Base-by-base conservation (phyloP, 2,329 filamentous ascomycete genomes). In the Colletotrichum gigasporum region DNA sequence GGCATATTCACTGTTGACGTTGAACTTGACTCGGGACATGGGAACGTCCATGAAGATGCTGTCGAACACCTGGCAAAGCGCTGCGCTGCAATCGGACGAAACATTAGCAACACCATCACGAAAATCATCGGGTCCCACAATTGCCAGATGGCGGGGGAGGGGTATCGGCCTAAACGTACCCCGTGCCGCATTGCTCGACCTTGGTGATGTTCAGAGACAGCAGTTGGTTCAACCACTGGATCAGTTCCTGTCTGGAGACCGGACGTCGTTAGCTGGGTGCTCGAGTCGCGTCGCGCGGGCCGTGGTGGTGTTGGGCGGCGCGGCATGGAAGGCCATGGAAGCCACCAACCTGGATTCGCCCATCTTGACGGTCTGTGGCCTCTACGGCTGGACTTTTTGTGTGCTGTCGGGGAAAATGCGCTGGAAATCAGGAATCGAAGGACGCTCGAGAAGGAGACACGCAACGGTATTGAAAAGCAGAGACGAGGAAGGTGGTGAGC, bases 171-270 rank as follows among this genome's bases (percentile, higher is more conserved):
- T 39, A 63, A 68, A 78, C 83, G 73, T 90, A 98, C 95, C 95
- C 96, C 75, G 95, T 98, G 78, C 96, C 96, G 79, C 95, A 98
- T 86, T 99, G 96, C 84, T 99, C 96, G 78, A 99, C 93, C 82
- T 97, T 98, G 74, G 92, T 98, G 74, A 99, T 90, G 83, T 98
- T 99, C 75, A 99, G 91, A 83, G 97, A 94, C 53, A 99, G 90
- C 68, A 99, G 91, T 86, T 92, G 95, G 86, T 99, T 99, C 71
- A 98, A 85, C 96, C 96, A 99, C 82, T 90, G 87, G 72, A 99
- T 86, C 72, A 99, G 89, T 84, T 99, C 96, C 83, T 99, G 96
- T 85, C 96, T 98, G 73, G 63, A 68, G 30, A 56, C n/a, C n/a
- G n/a, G n/a, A n/a, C n/a, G 63, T 58, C 60, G 44, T 65, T 44